Evolutionary conservation across 768 basidiomycete species (phyloP).

Genomic region (Saitozyma sp.): DNA sequence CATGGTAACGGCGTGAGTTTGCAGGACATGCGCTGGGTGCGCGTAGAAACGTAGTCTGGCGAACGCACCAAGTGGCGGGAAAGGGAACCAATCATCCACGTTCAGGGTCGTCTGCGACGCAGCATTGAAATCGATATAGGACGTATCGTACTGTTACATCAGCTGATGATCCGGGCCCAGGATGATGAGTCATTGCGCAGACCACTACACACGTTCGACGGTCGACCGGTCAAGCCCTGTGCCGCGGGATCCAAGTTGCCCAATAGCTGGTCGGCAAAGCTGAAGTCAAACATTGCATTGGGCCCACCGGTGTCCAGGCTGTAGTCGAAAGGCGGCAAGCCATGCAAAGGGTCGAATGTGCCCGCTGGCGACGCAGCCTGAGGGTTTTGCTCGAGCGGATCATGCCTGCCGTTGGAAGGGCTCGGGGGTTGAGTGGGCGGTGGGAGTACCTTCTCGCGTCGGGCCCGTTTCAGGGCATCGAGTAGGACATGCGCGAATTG

Average conservation of each 20-base stretch:
- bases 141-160: too few species aligned
- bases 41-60: too few species aligned
- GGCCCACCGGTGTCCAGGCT: neutral
- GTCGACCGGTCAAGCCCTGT: too few species aligned
- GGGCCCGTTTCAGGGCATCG: slow-evolving; percentile 35
- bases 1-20: too few species aligned
- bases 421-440: slow-evolving; percentile 18
- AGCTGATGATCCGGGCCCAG: too few species aligned
- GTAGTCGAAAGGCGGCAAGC: too few species aligned
- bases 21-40: too few species aligned
- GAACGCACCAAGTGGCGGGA: slow-evolving; percentile 38
- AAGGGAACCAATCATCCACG: slow-evolving; percentile 38
- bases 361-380: neutral
- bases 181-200: too few species aligned
- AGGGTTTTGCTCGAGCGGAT: neutral
- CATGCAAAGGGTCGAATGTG: too few species aligned
- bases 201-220: too few species aligned
- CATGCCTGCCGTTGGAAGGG: slow-evolving; percentile 9
- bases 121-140: neutral
- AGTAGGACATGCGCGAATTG: slow-evolving; percentile 35
- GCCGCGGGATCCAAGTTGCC: neutral
- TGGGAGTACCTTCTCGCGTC: slow-evolving; percentile 34
- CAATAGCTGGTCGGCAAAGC: neutral
- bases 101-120: neutral
- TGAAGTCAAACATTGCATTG: neutral